phyloP scores from a whole-genome alignment of 108 stramenopile genomes.

The Cyclotella kingstonii region DNA sequence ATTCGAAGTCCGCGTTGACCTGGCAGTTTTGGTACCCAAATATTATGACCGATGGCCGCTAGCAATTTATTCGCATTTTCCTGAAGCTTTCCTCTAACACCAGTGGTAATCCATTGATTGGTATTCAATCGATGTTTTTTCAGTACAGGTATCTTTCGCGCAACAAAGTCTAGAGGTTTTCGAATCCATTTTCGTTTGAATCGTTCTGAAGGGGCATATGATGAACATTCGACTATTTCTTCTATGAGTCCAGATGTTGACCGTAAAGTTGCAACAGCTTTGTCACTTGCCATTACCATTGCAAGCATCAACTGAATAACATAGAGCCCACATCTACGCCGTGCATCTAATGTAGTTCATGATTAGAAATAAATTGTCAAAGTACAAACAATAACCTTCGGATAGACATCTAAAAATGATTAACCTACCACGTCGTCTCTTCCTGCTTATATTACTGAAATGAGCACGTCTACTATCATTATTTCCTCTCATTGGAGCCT shows the following conservation, averaged over 20 bases:
- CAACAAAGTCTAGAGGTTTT: constrained; percentile 28
- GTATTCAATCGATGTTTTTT: constrained; percentile 1
- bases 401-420: background rate
- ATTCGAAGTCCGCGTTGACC: constrained; percentile 60
- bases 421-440: constrained; percentile 31
- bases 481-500: constrained; percentile 10
- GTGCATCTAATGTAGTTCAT: constrained; percentile 31
- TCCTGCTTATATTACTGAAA: constrained; percentile 21
- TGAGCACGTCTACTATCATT: constrained; percentile 7
- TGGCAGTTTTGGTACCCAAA: constrained; percentile 77
- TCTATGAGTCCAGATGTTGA: constrained; percentile 64
- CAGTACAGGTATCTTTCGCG: constrained; percentile 16
- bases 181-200: constrained; percentile 40
- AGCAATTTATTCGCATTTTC: constrained; percentile 78
- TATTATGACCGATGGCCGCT: constrained; percentile 79
- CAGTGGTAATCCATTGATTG: constrained; percentile 21
- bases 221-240: constrained; percentile 53
- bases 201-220: constrained; percentile 32
- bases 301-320: constrained; percentile 72
- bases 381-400: too few relatives aligned
- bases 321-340: constrained; percentile 67
- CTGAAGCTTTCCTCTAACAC: constrained; percentile 51
- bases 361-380: background rate
- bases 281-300: constrained; percentile 76
- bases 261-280: constrained; percentile 65